Evolutionary conservation across 2,329 filamentous ascomycete species (phyloP), one percentile per base, ranked within the genome.

Genomic region (Botryotinia convoluta): DNA sequence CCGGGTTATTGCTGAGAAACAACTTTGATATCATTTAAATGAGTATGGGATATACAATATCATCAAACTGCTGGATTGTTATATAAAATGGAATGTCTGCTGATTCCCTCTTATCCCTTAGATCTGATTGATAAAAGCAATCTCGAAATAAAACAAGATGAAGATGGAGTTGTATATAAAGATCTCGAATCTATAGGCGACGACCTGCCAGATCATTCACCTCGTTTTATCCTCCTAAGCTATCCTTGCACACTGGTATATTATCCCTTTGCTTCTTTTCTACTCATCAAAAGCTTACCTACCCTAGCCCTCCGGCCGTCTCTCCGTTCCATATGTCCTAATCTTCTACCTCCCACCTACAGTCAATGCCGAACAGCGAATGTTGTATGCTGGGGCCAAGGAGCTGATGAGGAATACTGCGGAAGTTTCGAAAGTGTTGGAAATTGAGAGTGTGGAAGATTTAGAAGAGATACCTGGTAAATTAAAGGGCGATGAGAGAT

Each of bases 331-430:
- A 16, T 99, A 99, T 82, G 94, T 98, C 64, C 89, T 98, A 81
- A 85, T 99, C 35, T 98, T 97, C 86, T 98, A 97, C 84, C 90
- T 98, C 35, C 96, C 96, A 12, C 92, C 91, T 69, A 98, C 95
- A 67, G 96, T 93, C 84, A 98, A 97, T 82, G 89, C 88, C 77
- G 93, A 95, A 80, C 86, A 92, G 80, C 90, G 93, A 78, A 98
- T 98, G 96, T 85, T 96, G 81, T 99, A 98, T 82, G 96, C 96
- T 44, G 93, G 95, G 57, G 96, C 96, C 61, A 97, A 98, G 84
- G 96, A 99, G 84, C 84, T 98, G 82, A 94, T 98, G 92, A 90
- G 95, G 76, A 97, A 93, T 81, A 97, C 93, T 72, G 93, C 93
- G 74, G 94, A 98, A 84, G 95, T 94, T n/a, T 91, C 92, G 71